Percentiles rank a stretch among this genome's conserved stretches.
These are phyloP conservation scores for Pichia insulana DNA, from an alignment of 805 yeast genomes.

Conservation along the genomic window DNA sequence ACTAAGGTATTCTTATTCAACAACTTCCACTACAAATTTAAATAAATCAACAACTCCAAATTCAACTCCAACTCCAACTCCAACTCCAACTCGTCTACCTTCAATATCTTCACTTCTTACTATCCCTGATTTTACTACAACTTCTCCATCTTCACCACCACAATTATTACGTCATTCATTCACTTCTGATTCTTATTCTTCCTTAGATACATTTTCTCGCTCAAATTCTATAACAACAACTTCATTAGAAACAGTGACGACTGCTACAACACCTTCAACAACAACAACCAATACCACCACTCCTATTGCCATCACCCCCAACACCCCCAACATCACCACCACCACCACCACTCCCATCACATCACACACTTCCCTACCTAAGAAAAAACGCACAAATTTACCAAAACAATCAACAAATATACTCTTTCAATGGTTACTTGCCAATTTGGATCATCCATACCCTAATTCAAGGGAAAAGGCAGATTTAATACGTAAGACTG, in stretches of 20 bases:
- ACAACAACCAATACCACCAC: background rate
- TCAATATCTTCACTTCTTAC: conserved; percentile 3
- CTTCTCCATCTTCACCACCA: conserved; percentile 7
- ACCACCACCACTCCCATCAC: background rate
- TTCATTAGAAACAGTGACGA: no score
- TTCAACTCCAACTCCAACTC: no score
- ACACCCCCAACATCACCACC: background rate
- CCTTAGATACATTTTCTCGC: no score
- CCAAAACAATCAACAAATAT: conserved; percentile 53
- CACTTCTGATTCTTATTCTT: conserved; percentile 13
- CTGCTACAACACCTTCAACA: background rate
- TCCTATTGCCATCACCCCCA: background rate
- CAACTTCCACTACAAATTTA: no score
- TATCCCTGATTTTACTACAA: background rate
- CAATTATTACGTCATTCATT: conserved; percentile 3
- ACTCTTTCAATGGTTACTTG: conserved; percentile 45
- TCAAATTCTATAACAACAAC: no score
- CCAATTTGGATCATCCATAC: conserved; percentile 50
- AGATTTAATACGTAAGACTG: conserved; percentile 45
- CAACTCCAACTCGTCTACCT: conserved; percentile 1
- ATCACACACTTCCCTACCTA: conserved; percentile 6
- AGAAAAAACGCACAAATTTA: conserved; percentile 39
- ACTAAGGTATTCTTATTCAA: conserved; percentile 11
- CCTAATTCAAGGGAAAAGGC: conserved; percentile 50
- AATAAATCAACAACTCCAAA: no score